Conservation (phyloP, 1,139 yeast genomes). For the Groenewaldozyma sp. region DNA sequence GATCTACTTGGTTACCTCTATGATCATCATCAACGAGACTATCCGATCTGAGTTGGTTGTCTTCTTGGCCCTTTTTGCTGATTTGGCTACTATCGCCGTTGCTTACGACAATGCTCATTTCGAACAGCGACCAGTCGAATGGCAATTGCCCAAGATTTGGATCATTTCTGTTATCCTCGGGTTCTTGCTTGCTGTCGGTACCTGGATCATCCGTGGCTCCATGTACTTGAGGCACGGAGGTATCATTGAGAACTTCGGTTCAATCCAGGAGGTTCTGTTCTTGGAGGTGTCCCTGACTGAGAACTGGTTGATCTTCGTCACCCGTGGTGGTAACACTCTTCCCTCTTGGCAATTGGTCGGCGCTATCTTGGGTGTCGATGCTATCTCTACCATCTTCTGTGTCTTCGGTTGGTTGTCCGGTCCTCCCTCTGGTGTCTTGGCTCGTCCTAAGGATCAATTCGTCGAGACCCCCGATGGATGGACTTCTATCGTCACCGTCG, state of each 20-base stretch:
- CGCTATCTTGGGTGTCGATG: constrained; percentile 82
- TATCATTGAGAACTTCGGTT: constrained; percentile 91
- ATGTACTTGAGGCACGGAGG: constrained; percentile 84
- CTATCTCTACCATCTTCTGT: constrained; percentile 83
- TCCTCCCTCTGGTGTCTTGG: constrained; percentile 23
- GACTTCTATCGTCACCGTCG: constrained; percentile 92
- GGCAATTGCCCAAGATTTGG: constrained; percentile 96
- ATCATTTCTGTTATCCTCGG: constrained; percentile 89
- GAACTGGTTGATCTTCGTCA: constrained; percentile 92
- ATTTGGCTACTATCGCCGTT: constrained; percentile 90
- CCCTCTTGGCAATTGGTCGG: constrained; percentile 96
- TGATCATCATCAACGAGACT: constrained; percentile 80
- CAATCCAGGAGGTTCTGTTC: constrained; percentile 84
- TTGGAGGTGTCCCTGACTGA: constrained; percentile 88
- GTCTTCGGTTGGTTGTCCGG: constrained; percentile 94
- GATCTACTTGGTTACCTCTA: constrained; percentile 87
- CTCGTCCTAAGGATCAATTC: constrained; percentile 22
- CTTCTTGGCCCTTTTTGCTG: constrained; percentile 91
- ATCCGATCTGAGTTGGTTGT: constrained; percentile 81
- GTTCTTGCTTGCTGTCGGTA: constrained; percentile 71
- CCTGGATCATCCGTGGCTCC: constrained; percentile 87
- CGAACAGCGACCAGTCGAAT: constrained; percentile 82
- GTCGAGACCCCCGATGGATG: constrained; percentile 57
- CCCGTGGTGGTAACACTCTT: constrained; percentile 98
- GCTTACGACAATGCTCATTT: constrained; percentile 94